Evolutionary conservation across 768 basidiomycete genomes (phyloP), one percentile per base, ranked within the genome.

Genomic region (Collybiopsis confluens): DNA sequence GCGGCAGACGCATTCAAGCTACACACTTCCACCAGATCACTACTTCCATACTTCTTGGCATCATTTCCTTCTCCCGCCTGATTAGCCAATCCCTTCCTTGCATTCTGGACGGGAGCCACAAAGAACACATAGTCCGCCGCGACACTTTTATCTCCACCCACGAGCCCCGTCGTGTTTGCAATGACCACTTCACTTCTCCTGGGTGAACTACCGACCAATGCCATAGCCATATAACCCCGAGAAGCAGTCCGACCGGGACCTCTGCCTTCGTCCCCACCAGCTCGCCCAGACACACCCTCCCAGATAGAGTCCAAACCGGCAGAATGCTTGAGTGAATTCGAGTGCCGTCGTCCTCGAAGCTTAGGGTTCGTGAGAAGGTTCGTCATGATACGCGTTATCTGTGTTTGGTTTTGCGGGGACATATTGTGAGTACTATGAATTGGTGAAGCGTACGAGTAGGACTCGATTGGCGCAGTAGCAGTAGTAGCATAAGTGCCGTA

Each of bases 381-480:
- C 3, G 87, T 88, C 87, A 90, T 87, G 56, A 88, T 81, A 13
- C 85, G 80, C n/a, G 85, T 63, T 27, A 88, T 83, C 59, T 82
- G 80, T 47, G 80, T 75, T 9, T 75, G 76, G 38, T 77, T 49
- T 79, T 36, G 47, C 15, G 35, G 20, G 30, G 47, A 21, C 3
- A 35, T 16, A 13, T 20, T n/a, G 80, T 48, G 20, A 35, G 36
- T 23, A 21, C 13, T 7, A 4, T 38, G 47, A 9, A 20, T 16
- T 16, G 11, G 23, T 10, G 47, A 37, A 18, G 20, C 13, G 26
- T 48, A 24, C 3, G 13, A 2, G 16, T 38, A 26, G 37, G 10
- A 70, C 68, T 28, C 71, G 35, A 36, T 4, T 48, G 9, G 21
- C 18, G 9, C 18, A 21, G n/a, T 13, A 33, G 5, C 30, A 13